Evolutionary conservation across 2,329 filamentous ascomycete species (phyloP).

Genomic region (Daldinia eschscholtzii): DNA sequence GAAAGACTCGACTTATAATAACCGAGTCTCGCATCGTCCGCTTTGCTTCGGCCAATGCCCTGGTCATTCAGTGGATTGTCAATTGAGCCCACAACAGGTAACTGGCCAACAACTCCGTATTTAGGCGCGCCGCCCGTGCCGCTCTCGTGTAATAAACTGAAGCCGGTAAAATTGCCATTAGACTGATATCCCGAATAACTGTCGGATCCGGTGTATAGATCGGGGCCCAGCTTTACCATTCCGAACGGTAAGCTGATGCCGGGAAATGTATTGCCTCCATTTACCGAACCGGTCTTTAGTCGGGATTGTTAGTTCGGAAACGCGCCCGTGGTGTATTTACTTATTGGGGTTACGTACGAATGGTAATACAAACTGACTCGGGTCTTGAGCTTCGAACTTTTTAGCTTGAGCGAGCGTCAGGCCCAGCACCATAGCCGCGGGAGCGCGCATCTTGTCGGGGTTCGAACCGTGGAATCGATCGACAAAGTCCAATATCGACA

Average conservation of each 20-base stretch:
- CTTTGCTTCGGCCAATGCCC: slow-evolving; percentile 65
- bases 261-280: slow-evolving; percentile 64
- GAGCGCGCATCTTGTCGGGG: slow-evolving; percentile 40
- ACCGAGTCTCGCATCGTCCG: slow-evolving; percentile 68
- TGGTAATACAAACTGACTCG: slow-evolving; percentile 45
- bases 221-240: slow-evolving; percentile 64
- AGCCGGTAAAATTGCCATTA: slow-evolving; percentile 67
- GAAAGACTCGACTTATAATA: slow-evolving; percentile 70
- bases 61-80: slow-evolving; percentile 67
- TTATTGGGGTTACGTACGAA: slow-evolving; percentile 39
- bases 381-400: slow-evolving; percentile 34
- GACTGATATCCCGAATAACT: slow-evolving; percentile 66
- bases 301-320: slow-evolving; percentile 29
- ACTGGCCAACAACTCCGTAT: slow-evolving; percentile 74
- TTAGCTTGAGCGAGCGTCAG: slow-evolving; percentile 25
- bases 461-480: slow-evolving; percentile 21
- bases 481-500: slow-evolving; percentile 24
- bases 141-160: slow-evolving; percentile 74
- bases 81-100: slow-evolving; percentile 65
- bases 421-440: slow-evolving; percentile 28
- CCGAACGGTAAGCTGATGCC: slow-evolving; percentile 63
- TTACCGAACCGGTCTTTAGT: slow-evolving; percentile 59
- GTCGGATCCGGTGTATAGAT: slow-evolving; percentile 63
- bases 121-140: slow-evolving; percentile 78
- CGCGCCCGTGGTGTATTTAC: background rate